Conservation (phyloP, 192 early-diverging fungal species). For the Coemansia sp. region DNA sequence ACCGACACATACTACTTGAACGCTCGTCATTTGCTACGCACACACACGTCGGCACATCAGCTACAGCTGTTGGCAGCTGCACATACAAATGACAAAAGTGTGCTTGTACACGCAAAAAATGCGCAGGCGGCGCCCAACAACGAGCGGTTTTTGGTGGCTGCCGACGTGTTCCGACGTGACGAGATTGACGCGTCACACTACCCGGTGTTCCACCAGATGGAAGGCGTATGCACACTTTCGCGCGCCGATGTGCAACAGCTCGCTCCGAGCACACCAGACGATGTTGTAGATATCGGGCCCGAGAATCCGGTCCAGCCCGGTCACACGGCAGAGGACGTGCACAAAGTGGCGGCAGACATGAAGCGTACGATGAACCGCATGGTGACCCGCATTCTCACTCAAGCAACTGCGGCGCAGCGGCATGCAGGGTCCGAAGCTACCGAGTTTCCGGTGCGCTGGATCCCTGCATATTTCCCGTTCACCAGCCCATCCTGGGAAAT, state of each 20-base stretch:
- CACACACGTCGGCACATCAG: constrained; percentile 96
- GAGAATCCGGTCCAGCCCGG: constrained; percentile 73
- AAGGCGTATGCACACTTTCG: constrained; percentile 72
- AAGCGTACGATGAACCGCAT: constrained; percentile 82
- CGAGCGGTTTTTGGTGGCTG: constrained; percentile 83
- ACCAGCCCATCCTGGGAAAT: constrained; percentile 97
- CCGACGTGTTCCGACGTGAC: constrained; percentile 94
- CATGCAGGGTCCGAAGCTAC: background rate
- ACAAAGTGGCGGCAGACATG: constrained; percentile 64
- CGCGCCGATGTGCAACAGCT: constrained; percentile 26
- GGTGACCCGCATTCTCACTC: constrained; percentile 68
- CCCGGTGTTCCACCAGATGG: constrained; percentile 98
- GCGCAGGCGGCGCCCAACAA: constrained; percentile 26
- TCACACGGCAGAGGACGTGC: constrained; percentile 64
- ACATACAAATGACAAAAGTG: background rate
- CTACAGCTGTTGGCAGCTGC: constrained; percentile 68
- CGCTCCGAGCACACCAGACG: background rate
- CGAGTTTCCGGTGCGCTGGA: constrained; percentile 88
- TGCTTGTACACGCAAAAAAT: constrained; percentile 41
- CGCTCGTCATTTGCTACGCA: constrained; percentile 71
- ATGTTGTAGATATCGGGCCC: constrained; percentile 55
- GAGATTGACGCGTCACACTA: constrained; percentile 96
- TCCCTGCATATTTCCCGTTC: constrained; percentile 93
- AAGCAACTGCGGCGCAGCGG: constrained; percentile 33
- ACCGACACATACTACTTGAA: constrained; percentile 97